These are phyloP conservation scores for Trametes cingulata DNA, from an alignment of 768 basidiomycete species.

Conservation along the genomic window DNA sequence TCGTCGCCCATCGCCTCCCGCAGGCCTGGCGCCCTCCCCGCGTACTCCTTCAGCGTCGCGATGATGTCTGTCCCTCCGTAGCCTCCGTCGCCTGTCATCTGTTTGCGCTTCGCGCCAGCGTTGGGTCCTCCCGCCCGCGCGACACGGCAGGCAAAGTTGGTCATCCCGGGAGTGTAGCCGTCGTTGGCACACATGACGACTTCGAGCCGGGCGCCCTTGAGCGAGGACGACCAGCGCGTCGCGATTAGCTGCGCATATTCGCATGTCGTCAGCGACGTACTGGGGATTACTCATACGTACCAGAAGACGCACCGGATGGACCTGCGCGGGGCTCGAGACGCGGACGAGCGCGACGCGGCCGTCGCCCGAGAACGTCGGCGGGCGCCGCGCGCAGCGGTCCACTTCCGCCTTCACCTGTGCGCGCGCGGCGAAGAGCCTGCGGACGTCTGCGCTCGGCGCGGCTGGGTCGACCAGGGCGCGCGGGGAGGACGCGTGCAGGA, in stretches of 20 bases:
- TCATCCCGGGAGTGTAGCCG: constrained; percentile 39
- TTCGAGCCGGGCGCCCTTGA: constrained; percentile 35
- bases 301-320: constrained; percentile 32
- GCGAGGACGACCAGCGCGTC: constrained; percentile 45
- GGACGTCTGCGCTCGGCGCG: constrained; percentile 17
- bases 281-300: too few species aligned
- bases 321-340: constrained; percentile 45
- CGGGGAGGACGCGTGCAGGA: constrained; percentile 33
- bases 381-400: constrained; percentile 32
- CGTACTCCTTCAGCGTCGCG: constrained; percentile 40
- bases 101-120: not conserved
- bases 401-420: constrained; percentile 41
- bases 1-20: constrained; percentile 43
- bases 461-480: constrained; percentile 29
- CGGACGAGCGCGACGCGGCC: constrained; percentile 45
- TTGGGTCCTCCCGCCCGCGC: constrained; percentile 24
- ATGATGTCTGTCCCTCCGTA: constrained; percentile 39
- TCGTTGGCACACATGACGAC: constrained; percentile 41
- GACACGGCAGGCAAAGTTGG: constrained; percentile 46
- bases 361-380: constrained; percentile 46
- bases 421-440: constrained; percentile 36
- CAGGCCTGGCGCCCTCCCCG: constrained; percentile 34
- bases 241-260: constrained; percentile 38
- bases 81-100: not conserved
- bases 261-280: not conserved